Evolutionary conservation across 208 protist genomes (phyloP).

Genomic region (Vickermania spadyakhi): DNA sequence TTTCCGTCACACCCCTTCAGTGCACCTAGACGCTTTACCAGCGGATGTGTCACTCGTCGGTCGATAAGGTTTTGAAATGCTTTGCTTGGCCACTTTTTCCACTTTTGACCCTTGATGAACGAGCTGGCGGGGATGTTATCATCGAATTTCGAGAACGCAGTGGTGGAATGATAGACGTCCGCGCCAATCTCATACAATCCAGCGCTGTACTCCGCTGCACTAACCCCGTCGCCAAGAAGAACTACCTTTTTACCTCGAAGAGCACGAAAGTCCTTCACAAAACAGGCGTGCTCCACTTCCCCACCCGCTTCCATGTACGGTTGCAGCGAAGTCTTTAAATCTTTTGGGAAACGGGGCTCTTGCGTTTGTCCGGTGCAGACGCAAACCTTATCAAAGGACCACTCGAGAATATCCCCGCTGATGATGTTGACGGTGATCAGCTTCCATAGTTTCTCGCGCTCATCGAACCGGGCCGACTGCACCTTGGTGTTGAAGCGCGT

Average conservation of each 20-base stretch:
- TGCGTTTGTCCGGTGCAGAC: conserved; percentile 84
- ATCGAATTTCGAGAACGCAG: background rate
- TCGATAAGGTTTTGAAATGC: conserved; percentile 28
- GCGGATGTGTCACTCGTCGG: background rate
- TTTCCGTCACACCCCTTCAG: background rate
- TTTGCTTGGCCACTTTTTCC: conserved; percentile 29
- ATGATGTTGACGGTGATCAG: conserved; percentile 81
- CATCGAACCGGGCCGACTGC: conserved; percentile 58
- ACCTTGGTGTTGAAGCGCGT: conserved; percentile 87
- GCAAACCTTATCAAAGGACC: conserved; percentile 77
- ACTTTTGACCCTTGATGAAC: background rate
- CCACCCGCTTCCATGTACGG: conserved; percentile 42
- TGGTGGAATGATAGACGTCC: conserved; percentile 66
- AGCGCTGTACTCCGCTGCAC: conserved; percentile 69
- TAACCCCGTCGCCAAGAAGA: conserved; percentile 74
- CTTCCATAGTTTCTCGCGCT: conserved; percentile 38
- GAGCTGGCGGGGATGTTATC: background rate
- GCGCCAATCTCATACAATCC: conserved; percentile 60
- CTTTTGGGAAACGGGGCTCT: conserved; percentile 53
- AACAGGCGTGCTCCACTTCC: conserved; percentile 71
- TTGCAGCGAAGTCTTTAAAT: conserved; percentile 24
- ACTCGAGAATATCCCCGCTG: conserved; percentile 84
- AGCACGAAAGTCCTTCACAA: conserved; percentile 80
- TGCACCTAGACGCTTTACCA: background rate
- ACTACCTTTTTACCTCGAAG: conserved; percentile 66